Base-by-base conservation (phyloP, 805 yeast species). In the Diddensiella transvaalensis region DNA sequence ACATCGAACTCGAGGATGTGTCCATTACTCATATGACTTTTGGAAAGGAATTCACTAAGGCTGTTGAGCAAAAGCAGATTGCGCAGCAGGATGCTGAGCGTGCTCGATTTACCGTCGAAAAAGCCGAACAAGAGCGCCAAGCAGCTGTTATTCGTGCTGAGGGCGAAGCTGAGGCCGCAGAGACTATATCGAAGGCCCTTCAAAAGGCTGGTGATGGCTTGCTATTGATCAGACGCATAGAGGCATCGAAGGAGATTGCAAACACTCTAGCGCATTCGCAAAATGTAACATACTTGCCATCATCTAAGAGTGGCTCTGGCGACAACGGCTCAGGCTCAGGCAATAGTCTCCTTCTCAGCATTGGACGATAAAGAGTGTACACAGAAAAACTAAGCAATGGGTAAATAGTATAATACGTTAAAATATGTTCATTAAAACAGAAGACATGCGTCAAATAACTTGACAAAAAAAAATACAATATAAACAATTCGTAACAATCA, bases 31-130 rank as follows among this genome's bases (percentile, higher is more conserved):
- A 93, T 70, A 83, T 93, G 87, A 87, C 97, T 0, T 93, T 93
- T 67, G 98, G 99, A 46, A 79, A 77, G 56, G 99, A 93, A 65
- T 93, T 93, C 74, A 93, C 99, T 47, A 90, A 87, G 69, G 98
- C 99, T 29, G 99, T 93, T 51, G 99, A 93, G 72, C 96, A 87
- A 72, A 93, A 93, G 68, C 98, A 93, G 71, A 95, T 93, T 70
- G 99, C 99, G 26, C 99, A 93, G 73, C 99, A 93, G 71, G 99
- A 93, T 65, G 98, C 99, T 21, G 98, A 93, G 74, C 79, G 99
- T 58, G 96, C 98, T 50, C 85, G 85, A 63, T 93, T 80, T 64
- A 74, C 87, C 46, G 97, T 93, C 48, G 97, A 90, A 64, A 85
- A 85, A 65, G 98, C 98, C 5, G 97, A 93, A 69, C 99, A 93